Evolutionary conservation across 805 yeast species (phyloP), one percentile per base, ranked within the genome.

Genomic region (Candida oleophila): DNA sequence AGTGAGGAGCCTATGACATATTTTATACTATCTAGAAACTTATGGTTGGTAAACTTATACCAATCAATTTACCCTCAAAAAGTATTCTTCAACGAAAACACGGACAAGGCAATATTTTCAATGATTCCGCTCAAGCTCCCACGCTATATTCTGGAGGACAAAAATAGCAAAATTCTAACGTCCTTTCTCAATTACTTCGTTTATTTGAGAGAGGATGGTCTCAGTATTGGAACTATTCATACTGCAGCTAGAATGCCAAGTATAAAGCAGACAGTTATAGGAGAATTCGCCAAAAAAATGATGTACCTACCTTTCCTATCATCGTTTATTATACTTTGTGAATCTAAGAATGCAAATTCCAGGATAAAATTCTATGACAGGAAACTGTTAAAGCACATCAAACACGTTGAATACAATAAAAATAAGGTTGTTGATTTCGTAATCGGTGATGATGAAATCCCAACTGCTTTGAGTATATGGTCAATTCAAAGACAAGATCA

Each of bases 121-220:
- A 50, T 60, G 47, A 46, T 48, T 1, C 57, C 54, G 37, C 39
- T 50, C 43, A 2, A 38, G 28, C 19, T 7, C 14, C 32, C 28
- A 33, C 30, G 5, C 9, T 25, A 7, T 11, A 25, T 25, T 25
- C 30, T 25, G 30, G 11, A 25, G 5, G 19, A 8, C 4, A 19
- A 11, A 8, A 7, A 25, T 34, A 44, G 14, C 22, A 12, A 32
- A 8, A 15, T 35, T 15, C 30, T 18, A 3, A 21, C 43, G 12
- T 19, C 22, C 5, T 9, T 22, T 8, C n/a, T 22, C 22, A 32
- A 42, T 19, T 33, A 21, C 16, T 49, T 49, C 34, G 49, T 43
- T 4, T 49, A 46, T 41, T 20, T 67, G 3, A 51, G 73, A 39
- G 75, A 69, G 20, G 74, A 71, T 43, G 77, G 77, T 1, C 43